Conservation (phyloP, 768 basidiomycete genomes). For the Kwoniella mangroviensis region DNA sequence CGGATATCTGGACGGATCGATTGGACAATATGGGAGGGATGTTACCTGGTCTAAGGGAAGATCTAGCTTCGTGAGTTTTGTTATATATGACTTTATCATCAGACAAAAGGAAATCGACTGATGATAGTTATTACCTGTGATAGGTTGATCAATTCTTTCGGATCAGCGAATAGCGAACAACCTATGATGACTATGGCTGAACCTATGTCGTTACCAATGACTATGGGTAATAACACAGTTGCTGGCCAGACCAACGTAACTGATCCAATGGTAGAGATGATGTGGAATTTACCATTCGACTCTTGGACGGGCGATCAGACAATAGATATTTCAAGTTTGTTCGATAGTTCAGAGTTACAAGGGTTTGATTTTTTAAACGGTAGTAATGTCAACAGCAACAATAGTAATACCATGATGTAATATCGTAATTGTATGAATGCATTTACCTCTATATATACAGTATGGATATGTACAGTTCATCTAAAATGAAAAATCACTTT, state of each 20-base stretch:
- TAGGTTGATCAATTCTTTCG: conserved; percentile 1
- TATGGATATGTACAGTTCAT: neutral
- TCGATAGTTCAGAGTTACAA: neutral
- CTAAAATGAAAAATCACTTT: neutral
- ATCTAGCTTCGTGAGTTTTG: neutral
- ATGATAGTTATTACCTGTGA: neutral
- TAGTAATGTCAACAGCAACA: neutral
- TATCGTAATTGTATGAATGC: neutral
- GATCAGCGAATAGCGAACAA: neutral
- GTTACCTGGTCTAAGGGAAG: conserved; percentile 6
- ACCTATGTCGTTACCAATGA: neutral
- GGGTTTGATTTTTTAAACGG: neutral
- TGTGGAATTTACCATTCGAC: conserved; percentile 11
- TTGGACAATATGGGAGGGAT: conserved; percentile 2
- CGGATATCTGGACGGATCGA: conserved; percentile 1
- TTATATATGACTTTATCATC: too few species aligned
- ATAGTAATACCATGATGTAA: neutral
- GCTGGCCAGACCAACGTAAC: neutral
- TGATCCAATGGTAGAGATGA: neutral
- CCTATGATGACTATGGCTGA: neutral
- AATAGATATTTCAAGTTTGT: neutral
- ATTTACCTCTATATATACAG: neutral
- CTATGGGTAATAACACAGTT: too few species aligned
- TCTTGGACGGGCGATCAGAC: conserved; percentile 8
- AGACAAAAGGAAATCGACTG: too few species aligned